These are phyloP conservation scores for Uronychia binucleata DNA, from an alignment of 73 alveolate genomes.

Conservation along the genomic window DNA sequence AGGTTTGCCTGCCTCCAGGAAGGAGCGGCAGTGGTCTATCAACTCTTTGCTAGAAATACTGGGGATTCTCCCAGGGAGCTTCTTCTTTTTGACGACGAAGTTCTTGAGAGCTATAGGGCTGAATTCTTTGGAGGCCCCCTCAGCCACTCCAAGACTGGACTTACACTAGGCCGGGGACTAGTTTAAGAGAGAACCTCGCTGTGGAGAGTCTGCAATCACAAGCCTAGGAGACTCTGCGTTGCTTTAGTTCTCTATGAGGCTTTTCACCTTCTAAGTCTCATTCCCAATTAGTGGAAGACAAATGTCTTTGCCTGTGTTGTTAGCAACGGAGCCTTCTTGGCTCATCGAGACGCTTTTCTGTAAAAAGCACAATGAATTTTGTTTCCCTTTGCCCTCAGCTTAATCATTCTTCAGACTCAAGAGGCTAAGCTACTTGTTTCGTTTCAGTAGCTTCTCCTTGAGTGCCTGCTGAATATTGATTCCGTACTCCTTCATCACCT, in stretches of 20 bases:
- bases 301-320: too few species aligned
- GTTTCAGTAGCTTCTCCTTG: not conserved
- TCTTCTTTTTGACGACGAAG: not conserved
- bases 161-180: not conserved
- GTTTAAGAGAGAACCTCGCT: too few species aligned
- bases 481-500: not conserved
- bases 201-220: too few species aligned
- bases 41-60: not conserved
- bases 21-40: not conserved
- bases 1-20: not conserved
- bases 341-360: not conserved
- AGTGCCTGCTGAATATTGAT: not conserved
- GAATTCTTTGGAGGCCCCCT: not conserved
- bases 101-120: not conserved
- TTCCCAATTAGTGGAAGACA: too few species aligned
- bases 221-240: too few species aligned
- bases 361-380: not conserved
- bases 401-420: not conserved
- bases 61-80: not conserved
- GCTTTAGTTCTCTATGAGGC: too few species aligned
- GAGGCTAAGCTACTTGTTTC: not conserved
- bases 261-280: too few species aligned
- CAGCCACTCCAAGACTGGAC: not conserved
- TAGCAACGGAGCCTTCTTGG: too few species aligned
- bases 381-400: not conserved